Evolutionary conservation across 2,329 filamentous ascomycete species (phyloP).

Genomic region (Chrysoporthe deuterocubensis): DNA sequence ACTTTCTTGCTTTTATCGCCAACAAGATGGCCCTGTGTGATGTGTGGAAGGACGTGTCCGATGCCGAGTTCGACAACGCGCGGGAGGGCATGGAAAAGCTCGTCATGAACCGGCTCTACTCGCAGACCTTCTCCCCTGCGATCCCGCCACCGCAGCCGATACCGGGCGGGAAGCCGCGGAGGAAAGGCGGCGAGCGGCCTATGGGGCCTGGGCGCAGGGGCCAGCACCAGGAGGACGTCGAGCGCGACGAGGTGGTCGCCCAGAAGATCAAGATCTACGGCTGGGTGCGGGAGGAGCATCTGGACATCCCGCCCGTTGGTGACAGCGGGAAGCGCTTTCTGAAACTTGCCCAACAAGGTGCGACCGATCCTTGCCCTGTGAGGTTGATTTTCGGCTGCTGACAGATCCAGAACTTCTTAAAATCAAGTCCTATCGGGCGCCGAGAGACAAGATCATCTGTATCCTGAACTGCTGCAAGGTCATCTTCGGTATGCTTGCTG

Average conservation of each 20-base stretch:
- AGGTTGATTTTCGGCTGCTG: slow-evolving; percentile 18
- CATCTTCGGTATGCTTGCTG: slow-evolving; percentile 76
- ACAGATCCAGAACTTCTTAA: slow-evolving; percentile 79
- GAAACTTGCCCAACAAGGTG: slow-evolving; percentile 81
- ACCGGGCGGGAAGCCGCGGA: slow-evolving; percentile 68
- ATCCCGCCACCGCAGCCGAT: slow-evolving; percentile 81
- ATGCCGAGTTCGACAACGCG: slow-evolving; percentile 97
- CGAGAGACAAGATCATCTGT: slow-evolving; percentile 97
- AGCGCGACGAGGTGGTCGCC: slow-evolving; percentile 91
- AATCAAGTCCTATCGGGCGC: slow-evolving; percentile 96
- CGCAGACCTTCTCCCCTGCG: slow-evolving; percentile 93
- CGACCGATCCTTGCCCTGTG: slow-evolving; percentile 39
- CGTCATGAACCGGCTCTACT: slow-evolving; percentile 97
- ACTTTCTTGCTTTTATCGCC: slow-evolving; percentile 94
- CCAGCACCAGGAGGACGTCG: slow-evolving; percentile 97
- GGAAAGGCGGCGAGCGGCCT: slow-evolving; percentile 68
- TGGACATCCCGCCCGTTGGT: slow-evolving; percentile 85
- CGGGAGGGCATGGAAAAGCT: slow-evolving; percentile 99
- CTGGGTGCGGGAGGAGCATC: slow-evolving; percentile 90
- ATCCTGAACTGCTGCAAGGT: slow-evolving; percentile 99
- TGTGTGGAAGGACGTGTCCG: slow-evolving; percentile 93
- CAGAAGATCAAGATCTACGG: slow-evolving; percentile 98
- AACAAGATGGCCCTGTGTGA: slow-evolving; percentile 99
- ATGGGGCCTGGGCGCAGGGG: slow-evolving; percentile 84
- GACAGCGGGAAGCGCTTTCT: slow-evolving; percentile 90